phyloP scores from a whole-genome alignment of 768 basidiomycete species.

The Lactarius hengduanensis region DNA sequence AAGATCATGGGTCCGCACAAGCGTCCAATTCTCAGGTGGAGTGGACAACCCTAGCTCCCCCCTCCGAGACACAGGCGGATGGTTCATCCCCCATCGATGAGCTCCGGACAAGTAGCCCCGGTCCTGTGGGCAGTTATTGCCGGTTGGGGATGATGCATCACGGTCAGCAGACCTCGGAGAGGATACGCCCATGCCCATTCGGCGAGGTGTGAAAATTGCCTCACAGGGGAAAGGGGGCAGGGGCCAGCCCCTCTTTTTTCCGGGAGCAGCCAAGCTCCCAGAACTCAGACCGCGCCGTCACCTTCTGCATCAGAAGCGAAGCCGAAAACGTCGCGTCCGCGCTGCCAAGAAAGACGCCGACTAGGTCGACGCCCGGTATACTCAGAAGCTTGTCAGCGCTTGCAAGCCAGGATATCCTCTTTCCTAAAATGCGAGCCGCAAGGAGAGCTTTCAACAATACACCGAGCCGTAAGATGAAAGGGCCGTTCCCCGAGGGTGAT shows the following conservation, averaged over 20 bases:
- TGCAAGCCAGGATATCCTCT: constrained; percentile 19
- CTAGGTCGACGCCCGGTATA: constrained; percentile 1
- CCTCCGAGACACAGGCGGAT: constrained; percentile 3
- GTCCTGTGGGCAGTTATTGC: neutral
- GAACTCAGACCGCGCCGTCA: neutral
- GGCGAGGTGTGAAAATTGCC: neutral
- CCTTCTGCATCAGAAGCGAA: constrained; percentile 23
- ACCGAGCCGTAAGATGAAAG: constrained; percentile 9
- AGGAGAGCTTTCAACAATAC: constrained; percentile 7
- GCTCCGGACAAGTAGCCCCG: constrained; percentile 18
- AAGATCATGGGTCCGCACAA: constrained; percentile 7
- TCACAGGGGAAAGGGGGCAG: neutral
- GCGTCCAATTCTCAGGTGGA: constrained; percentile 10
- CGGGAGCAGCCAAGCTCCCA: constrained; percentile 25
- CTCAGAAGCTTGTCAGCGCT: constrained; percentile 20
- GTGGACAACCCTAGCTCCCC: constrained; percentile 11
- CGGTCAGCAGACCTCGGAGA: constrained; percentile 3
- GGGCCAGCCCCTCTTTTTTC: constrained; percentile 22
- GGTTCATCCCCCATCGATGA: constrained; percentile 13
- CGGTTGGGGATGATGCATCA: neutral
- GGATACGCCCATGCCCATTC: neutral
- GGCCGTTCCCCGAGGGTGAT: constrained; percentile 1
- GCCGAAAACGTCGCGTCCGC: neutral
- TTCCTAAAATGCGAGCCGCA: constrained; percentile 11
- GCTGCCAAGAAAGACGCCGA: constrained; percentile 14